These are phyloP conservation scores for Kappamyces sp. DNA, from an alignment of 192 early-diverging fungal genomes.

Conservation along the genomic window DNA sequence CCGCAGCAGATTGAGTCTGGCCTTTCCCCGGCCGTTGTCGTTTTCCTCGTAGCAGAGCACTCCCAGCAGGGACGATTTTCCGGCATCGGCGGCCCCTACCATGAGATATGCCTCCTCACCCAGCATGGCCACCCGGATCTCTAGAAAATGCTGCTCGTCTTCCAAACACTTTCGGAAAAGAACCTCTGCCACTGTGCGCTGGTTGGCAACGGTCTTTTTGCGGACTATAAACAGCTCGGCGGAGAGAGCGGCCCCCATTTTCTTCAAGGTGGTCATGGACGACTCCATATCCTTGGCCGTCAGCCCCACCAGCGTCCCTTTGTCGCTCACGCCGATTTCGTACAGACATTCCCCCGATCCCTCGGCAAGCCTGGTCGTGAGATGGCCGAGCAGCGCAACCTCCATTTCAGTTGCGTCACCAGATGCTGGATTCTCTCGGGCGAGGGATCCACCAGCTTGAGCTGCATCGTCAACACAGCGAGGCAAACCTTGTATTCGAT, in stretches of 20 bases:
- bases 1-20: constrained; percentile 74
- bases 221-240: constrained; percentile 66
- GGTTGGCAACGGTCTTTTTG: constrained; percentile 27
- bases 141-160: constrained; percentile 61
- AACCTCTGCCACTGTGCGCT: constrained; percentile 68
- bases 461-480: constrained; percentile 36
- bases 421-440: constrained; percentile 74
- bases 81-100: constrained; percentile 61
- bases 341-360: constrained; percentile 83
- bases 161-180: constrained; percentile 55
- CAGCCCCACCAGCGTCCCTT: constrained; percentile 72
- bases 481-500: constrained; percentile 75
- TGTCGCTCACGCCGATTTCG: constrained; percentile 78
- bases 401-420: constrained; percentile 88
- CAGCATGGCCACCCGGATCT: constrained; percentile 77
- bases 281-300: constrained; percentile 50
- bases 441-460: constrained; percentile 61
- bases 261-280: constrained; percentile 54
- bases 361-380: constrained; percentile 60
- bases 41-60: constrained; percentile 71
- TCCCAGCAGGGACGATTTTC: constrained; percentile 80
- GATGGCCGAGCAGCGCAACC: constrained; percentile 37
- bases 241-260: constrained; percentile 55
- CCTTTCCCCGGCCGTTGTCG: constrained; percentile 82
- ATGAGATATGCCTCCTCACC: constrained; percentile 32